phyloP scores from a whole-genome alignment of 2,329 filamentous ascomycete species.

The Xylaria sp. region DNA sequence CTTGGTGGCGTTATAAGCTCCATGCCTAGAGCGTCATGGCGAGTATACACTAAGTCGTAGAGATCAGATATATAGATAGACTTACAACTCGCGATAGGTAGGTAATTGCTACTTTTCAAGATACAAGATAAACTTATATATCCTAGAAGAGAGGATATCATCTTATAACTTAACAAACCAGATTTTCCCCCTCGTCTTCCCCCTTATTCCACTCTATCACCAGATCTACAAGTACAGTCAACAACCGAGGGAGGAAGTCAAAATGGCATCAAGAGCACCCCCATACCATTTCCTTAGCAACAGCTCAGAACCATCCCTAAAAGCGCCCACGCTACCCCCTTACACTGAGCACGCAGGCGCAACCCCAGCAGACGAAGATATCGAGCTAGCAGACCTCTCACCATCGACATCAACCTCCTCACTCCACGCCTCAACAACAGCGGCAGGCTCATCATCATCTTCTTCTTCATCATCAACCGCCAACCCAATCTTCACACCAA shows the following conservation, averaged over 20 bases:
- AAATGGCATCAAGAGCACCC: constrained; percentile 24
- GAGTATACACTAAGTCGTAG: not conserved
- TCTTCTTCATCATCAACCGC: not conserved
- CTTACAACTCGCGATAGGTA: constrained; percentile 6
- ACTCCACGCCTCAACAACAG: not conserved
- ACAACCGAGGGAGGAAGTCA: not conserved
- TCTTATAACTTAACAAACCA: not conserved
- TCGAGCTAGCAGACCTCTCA: constrained; percentile 29
- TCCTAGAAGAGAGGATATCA: not conserved
- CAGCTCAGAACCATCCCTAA: constrained; percentile 20
- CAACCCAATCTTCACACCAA: constrained; percentile 52
- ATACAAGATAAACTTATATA: not conserved
- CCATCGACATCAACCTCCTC: constrained; percentile 25
- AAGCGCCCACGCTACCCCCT: constrained; percentile 20
- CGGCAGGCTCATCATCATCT: constrained; percentile 3
- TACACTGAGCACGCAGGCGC: constrained; percentile 27
- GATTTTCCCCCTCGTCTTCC: not conserved
- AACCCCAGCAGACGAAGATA: constrained; percentile 14
- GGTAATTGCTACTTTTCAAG: not conserved
- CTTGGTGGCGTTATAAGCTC: constrained; percentile 10
- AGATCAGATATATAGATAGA: constrained; percentile 18
- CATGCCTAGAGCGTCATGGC: not conserved
- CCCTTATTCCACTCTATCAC: not conserved
- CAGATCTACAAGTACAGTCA: not conserved
- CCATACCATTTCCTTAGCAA: constrained; percentile 13